Evolutionary conservation across 495 filamentous ascomycete genomes (phyloP).

Genomic region (Cryomyces minteri): DNA sequence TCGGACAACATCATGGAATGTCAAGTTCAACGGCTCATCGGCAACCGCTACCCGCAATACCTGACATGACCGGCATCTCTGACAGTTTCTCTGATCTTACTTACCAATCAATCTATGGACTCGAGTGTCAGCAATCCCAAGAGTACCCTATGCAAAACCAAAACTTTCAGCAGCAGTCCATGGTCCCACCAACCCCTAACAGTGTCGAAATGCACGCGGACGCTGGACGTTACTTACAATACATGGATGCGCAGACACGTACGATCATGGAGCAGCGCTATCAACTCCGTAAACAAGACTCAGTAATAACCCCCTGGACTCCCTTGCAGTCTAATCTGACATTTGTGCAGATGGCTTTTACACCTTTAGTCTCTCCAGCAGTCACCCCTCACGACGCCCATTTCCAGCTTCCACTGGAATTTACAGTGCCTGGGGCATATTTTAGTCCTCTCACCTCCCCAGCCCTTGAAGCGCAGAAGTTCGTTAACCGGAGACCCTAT

Average conservation of each 20-base stretch:
- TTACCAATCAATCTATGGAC: not conserved
- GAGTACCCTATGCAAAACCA: not conserved
- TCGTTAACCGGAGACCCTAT: constrained; percentile 3
- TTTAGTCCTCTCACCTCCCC: constrained; percentile 91
- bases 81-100: not conserved
- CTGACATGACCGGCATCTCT: no score
- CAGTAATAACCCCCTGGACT: constrained; percentile 31
- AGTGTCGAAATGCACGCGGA: constrained; percentile 74
- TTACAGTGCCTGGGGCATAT: constrained; percentile 68
- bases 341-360: constrained; percentile 56
- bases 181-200: constrained; percentile 84
- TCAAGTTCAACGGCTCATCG: not conserved
- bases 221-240: constrained; percentile 36
- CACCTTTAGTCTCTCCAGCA: constrained; percentile 83
- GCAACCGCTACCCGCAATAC: not conserved
- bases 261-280: constrained; percentile 51
- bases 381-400: constrained; percentile 80
- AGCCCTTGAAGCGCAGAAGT: constrained; percentile 64
- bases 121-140: not conserved
- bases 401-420: constrained; percentile 61
- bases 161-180: constrained; percentile 31
- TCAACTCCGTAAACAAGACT: constrained; percentile 58
- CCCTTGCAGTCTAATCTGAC: not conserved
- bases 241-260: constrained; percentile 40
- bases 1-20: not conserved